A percentile compares a stretch with the other conserved stretches of the same genome.
These are phyloP conservation scores for Globisporangium polare DNA, from an alignment of 352 stramenopile species.

Conservation along the genomic window DNA sequence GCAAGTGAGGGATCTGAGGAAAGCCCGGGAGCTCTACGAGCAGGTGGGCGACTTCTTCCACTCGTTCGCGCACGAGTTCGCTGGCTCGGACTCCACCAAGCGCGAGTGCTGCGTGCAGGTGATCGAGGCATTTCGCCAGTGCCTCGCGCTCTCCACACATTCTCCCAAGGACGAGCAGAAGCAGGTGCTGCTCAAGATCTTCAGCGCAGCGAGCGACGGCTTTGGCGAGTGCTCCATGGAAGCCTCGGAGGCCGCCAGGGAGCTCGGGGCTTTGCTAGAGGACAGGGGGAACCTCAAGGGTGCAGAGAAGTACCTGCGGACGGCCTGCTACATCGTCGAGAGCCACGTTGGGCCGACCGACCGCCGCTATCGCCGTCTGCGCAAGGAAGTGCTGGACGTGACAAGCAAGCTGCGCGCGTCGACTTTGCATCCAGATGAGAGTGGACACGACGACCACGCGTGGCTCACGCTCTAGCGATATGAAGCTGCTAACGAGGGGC, in stretches of 20 bases:
- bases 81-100: slow-evolving; percentile 40
- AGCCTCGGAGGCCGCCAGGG: slow-evolving; percentile 33
- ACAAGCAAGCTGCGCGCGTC: slow-evolving; percentile 27
- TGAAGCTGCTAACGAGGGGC: background rate
- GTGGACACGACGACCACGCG: slow-evolving; percentile 29
- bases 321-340: slow-evolving; percentile 45
- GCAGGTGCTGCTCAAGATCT: slow-evolving; percentile 38
- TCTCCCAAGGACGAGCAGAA: slow-evolving; percentile 30
- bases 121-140: slow-evolving; percentile 56
- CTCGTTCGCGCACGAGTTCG: slow-evolving; percentile 56
- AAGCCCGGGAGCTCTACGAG: slow-evolving; percentile 24
- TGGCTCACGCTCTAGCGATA: slow-evolving; percentile 46
- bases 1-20: slow-evolving; percentile 7
- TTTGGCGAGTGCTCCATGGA: slow-evolving; percentile 69
- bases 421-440: slow-evolving; percentile 16
- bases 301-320: slow-evolving; percentile 32
- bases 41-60: slow-evolving; percentile 53
- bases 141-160: slow-evolving; percentile 25
- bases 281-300: slow-evolving; percentile 35
- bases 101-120: slow-evolving; percentile 54
- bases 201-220: slow-evolving; percentile 36
- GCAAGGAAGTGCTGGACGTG: slow-evolving; percentile 45
- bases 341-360: slow-evolving; percentile 52
- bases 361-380: slow-evolving; percentile 34
- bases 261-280: slow-evolving; percentile 37